These are phyloP conservation scores for Clitocybe nebularis DNA, from an alignment of 1,284 basidiomycete genomes.

Conservation along the genomic window DNA sequence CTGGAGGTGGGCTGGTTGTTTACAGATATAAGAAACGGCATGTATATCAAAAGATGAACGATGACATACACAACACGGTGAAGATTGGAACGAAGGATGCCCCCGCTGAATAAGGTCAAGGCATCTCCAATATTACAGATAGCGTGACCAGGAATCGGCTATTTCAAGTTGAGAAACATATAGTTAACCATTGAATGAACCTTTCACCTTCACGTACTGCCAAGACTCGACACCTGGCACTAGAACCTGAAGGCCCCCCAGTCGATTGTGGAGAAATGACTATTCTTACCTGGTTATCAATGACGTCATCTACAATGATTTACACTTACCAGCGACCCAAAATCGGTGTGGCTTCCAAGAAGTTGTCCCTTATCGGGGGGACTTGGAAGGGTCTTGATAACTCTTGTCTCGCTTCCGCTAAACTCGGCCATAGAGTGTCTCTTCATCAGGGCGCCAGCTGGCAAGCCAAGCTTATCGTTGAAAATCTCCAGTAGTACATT, in stretches of 20 bases:
- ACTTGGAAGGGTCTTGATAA: constrained; percentile 45
- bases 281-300: too few relatives aligned
- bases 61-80: constrained; percentile 42
- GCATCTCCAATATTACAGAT: constrained; percentile 63
- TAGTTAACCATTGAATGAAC: too few relatives aligned
- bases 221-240: constrained; percentile 59
- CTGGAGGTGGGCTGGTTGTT: too few relatives aligned
- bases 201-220: constrained; percentile 66
- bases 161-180: too few relatives aligned
- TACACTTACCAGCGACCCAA: constrained; percentile 41
- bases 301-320: too few relatives aligned
- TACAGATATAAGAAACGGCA: too few relatives aligned
- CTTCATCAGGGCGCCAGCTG: constrained; percentile 41
- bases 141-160: constrained; percentile 58
- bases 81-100: constrained; percentile 53
- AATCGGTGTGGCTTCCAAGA: constrained; percentile 56
- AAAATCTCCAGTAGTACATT: constrained; percentile 51
- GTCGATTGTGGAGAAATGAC: constrained; percentile 65
- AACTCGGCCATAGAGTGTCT: constrained; percentile 43
- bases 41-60: too few relatives aligned
- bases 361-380: constrained; percentile 29
- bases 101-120: constrained; percentile 53
- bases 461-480: constrained; percentile 53
- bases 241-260: constrained; percentile 71
- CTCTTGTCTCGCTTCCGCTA: constrained; percentile 59